Percentiles rank a stretch among this genome's conserved stretches.
Evolutionary conservation across 768 basidiomycete species (phyloP).

Genomic region (Pulveroboletus sp.): DNA sequence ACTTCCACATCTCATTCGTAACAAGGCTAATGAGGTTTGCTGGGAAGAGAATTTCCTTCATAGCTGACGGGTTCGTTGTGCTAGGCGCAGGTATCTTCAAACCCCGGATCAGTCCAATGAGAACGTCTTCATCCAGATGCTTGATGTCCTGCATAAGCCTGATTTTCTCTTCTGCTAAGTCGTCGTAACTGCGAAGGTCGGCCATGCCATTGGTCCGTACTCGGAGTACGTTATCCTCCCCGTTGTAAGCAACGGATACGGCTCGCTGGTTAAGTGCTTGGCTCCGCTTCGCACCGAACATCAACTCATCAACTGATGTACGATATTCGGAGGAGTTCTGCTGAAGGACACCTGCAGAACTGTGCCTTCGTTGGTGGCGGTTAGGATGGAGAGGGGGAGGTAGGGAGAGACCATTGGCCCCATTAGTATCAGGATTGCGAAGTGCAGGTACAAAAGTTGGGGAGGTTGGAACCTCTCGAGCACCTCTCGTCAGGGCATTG

Average conservation of each 20-base stretch:
- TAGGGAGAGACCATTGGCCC: constrained; percentile 42
- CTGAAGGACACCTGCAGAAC: constrained; percentile 75
- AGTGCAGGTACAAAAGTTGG: constrained; percentile 84
- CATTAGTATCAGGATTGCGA: constrained; percentile 44
- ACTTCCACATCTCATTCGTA: constrained; percentile 99
- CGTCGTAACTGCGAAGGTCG: constrained; percentile 74
- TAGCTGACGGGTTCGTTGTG: constrained; percentile 83
- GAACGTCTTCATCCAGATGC: constrained; percentile 87
- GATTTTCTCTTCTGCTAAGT: constrained; percentile 94
- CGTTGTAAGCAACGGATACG: constrained; percentile 84
- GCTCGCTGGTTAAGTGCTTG: constrained; percentile 75
- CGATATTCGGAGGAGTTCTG: constrained; percentile 57
- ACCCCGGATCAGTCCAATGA: constrained; percentile 84
- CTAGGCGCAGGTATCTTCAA: constrained; percentile 92
- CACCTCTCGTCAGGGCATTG: constrained; percentile 74
- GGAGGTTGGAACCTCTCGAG: constrained; percentile 71
- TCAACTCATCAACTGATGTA: constrained; percentile 71
- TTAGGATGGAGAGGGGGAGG: constrained; percentile 34
- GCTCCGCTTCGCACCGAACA: constrained; percentile 67
- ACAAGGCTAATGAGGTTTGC: constrained; percentile 96
- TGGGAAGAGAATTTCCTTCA: constrained; percentile 98
- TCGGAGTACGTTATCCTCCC: constrained; percentile 68
- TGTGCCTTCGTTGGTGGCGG: constrained; percentile 79
- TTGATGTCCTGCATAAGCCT: constrained; percentile 87
- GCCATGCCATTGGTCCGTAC: constrained; percentile 62